phyloP scores from a whole-genome alignment of 2,329 filamentous ascomycete species.

The Trichoderma brevicompactum region DNA sequence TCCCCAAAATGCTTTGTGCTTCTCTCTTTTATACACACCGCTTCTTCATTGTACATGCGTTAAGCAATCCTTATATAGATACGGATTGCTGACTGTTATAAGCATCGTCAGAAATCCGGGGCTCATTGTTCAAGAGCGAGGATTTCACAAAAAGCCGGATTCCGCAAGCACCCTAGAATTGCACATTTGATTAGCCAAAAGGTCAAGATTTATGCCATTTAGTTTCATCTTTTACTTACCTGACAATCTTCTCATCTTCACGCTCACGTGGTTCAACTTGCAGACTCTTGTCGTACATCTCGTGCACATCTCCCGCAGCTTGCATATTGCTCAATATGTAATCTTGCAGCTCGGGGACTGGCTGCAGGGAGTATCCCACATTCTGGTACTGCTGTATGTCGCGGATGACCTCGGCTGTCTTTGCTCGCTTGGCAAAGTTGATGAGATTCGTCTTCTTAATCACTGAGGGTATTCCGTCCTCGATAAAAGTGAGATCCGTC shows the following conservation, averaged over 20 bases:
- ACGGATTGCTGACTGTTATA: neutral
- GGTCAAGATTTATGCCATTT: neutral
- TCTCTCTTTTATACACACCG: slow-evolving; percentile 1
- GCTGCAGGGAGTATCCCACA: slow-evolving; percentile 88
- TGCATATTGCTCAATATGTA: slow-evolving; percentile 98
- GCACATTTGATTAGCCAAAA: neutral
- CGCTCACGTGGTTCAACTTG: slow-evolving; percentile 91
- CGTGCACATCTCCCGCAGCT: slow-evolving; percentile 91
- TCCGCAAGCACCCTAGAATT: slow-evolving; percentile 60
- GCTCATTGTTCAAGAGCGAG: neutral
- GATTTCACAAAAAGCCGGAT: slow-evolving; percentile 61
- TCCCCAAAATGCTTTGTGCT: neutral
- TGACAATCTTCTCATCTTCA: slow-evolving; percentile 99
- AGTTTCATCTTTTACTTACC: slow-evolving; percentile 60
- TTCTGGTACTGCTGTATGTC: slow-evolving; percentile 99
- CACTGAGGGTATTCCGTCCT: slow-evolving; percentile 94
- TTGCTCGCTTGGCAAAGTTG: slow-evolving; percentile 97
- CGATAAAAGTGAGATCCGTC: slow-evolving; percentile 97
- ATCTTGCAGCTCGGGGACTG: slow-evolving; percentile 90
- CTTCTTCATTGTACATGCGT: slow-evolving; percentile 16
- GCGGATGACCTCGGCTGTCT: slow-evolving; percentile 96
- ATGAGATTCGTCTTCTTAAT: slow-evolving; percentile 97
- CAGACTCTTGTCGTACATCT: slow-evolving; percentile 99
- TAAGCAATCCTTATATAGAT: neutral
- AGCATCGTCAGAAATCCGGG: neutral